Conservation (phyloP, 192 early-diverging fungal genomes). For the Paraglomus occultum region DNA sequence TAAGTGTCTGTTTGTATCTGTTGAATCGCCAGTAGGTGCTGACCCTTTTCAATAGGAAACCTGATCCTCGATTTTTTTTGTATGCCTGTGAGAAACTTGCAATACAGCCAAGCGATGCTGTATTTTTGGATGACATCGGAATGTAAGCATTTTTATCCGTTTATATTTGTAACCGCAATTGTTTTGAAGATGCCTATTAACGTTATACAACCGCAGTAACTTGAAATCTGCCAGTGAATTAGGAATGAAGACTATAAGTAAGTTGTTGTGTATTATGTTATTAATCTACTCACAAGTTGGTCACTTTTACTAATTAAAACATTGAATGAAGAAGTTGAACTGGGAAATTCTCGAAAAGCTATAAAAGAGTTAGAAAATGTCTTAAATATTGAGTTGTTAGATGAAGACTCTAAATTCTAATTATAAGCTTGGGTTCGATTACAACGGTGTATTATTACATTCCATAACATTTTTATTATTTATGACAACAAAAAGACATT, state of each 20-base stretch:
- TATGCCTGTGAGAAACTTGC: conserved; percentile 70
- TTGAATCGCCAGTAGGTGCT: background rate
- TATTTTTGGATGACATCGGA: conserved; percentile 88
- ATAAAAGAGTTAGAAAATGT: conserved; percentile 47
- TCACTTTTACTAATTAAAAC: background rate
- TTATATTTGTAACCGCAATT: conserved; percentile 18
- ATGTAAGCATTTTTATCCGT: conserved; percentile 32
- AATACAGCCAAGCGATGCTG: conserved; percentile 61
- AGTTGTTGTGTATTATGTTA: conserved; percentile 22
- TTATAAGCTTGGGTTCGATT: too few species aligned
- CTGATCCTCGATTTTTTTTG: conserved; percentile 70
- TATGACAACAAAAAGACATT: conserved; percentile 29
- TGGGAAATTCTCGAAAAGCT: conserved; percentile 51
- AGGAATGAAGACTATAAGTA: conserved; percentile 71
- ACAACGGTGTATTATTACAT: too few species aligned
- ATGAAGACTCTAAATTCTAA: background rate
- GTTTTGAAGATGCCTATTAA: background rate
- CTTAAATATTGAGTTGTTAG: conserved; percentile 28
- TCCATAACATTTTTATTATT: too few species aligned
- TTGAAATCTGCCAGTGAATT: conserved; percentile 66
- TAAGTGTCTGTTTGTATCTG: background rate
- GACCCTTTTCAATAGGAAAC: conserved; percentile 56
- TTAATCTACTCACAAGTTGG: background rate
- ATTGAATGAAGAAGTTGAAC: conserved; percentile 40
- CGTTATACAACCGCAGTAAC: conserved; percentile 39